Base-by-base conservation (phyloP, 2,329 filamentous ascomycete genomes). In the Aspergillus proliferans region DNA sequence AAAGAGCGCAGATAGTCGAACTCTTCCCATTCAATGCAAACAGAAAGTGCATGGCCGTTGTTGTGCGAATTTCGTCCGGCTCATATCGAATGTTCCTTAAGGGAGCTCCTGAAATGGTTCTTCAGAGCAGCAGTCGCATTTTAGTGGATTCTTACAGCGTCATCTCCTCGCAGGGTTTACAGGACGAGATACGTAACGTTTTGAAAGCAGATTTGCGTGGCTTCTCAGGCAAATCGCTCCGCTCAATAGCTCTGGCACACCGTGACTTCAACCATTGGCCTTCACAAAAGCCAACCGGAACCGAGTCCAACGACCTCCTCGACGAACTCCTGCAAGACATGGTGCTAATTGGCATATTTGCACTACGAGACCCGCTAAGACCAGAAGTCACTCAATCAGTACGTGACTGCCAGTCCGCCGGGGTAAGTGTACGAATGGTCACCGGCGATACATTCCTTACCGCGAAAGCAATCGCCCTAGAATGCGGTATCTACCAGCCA, bases 211-310 rank as follows among this genome's bases (percentile, higher is more conserved):
- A 90, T 8, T 82, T 80, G 21, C 80, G 85, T 15, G 10, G 26
- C 10, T 30, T 30, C 26, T 30, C 26, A 30, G 12, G 26, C 4
- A 4, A 30, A 30, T 94, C 89, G 6, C 77, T 95, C 26, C 82
- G 90, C 54, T 94, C 90, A 1, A 94, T 95, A 58, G 88, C 85
- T 39, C 79, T 95, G 54, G 77, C 89, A 46, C 94, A 89, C 70
- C 85, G 84, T 48, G 90, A 95, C 59, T 95, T 93, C 56, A 80
- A 87, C 19, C 79, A 81, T 46, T 95, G 90, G 90, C 90, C 91
- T 26, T 88, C 89, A 4, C 79, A 75, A 52, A 77, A 79, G 43
- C 81, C 72, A 26, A 76, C 71, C 36, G 78, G 81, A 51, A 80
- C 82, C 43, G 76, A 85, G 65, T 76, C 76, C 58, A 77, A 76